Percentiles rank a stretch among this genome's conserved stretches.
phyloP scores from a whole-genome alignment of 2,329 filamentous ascomycete genomes.

The Penicillium aurantiogriseum region DNA sequence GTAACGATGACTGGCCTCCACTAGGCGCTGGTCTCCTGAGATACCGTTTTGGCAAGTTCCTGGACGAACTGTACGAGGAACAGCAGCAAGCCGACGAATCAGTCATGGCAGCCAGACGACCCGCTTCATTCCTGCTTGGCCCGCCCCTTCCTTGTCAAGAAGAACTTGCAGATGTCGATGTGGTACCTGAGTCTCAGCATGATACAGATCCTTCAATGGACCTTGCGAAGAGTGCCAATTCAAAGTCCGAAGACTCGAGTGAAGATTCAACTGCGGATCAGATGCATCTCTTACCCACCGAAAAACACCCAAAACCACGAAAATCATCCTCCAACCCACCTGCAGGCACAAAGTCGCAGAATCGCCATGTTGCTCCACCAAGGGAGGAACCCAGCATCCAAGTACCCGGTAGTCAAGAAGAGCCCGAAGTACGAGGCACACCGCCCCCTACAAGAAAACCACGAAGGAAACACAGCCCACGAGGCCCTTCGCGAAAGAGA shows the following conservation, averaged over 20 bases:
- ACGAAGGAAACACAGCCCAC: conserved; percentile 3
- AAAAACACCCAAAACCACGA: background rate
- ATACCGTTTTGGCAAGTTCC: conserved; percentile 61
- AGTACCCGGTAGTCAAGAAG: conserved; percentile 34
- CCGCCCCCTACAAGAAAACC: conserved; percentile 18
- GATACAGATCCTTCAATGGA: background rate
- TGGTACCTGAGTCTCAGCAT: conserved; percentile 1
- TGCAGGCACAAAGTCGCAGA: background rate
- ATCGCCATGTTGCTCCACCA: background rate
- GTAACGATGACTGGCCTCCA: conserved; percentile 54
- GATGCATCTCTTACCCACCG: conserved; percentile 10
- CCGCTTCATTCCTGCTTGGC: conserved; percentile 35
- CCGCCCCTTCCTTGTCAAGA: conserved; percentile 2
- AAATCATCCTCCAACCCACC: background rate
- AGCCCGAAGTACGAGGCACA: conserved; percentile 16
- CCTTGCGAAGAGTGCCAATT: background rate
- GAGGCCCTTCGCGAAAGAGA: conserved; percentile 1
- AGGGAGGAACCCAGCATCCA: conserved; percentile 22
- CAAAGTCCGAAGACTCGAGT: background rate
- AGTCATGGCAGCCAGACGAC: conserved; percentile 29
- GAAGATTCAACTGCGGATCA: conserved; percentile 7
- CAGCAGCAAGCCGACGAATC: conserved; percentile 48
- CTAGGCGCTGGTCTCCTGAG: conserved; percentile 61
- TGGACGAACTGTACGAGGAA: conserved; percentile 62
- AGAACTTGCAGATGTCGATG: background rate